Evolutionary conservation across 2,329 filamentous ascomycete genomes (phyloP), one percentile per base, ranked within the genome.

Genomic region (Samsoniella hepiali): DNA sequence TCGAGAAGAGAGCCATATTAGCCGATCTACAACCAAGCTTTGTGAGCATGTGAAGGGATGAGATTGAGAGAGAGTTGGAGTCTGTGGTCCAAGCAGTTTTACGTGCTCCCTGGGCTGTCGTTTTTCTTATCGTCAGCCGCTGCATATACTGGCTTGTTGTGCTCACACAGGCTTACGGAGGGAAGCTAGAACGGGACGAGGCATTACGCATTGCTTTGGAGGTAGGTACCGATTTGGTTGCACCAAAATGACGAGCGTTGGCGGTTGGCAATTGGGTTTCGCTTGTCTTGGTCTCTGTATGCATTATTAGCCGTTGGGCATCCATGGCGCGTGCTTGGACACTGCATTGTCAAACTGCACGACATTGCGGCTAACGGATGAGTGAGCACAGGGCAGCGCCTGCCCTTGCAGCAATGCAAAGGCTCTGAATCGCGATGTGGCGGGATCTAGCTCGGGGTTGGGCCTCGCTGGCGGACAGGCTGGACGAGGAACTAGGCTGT

Each of bases 361-460:
- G 45, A 42, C 36, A 44, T 22, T 60, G 58, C 36, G 7, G 47
- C 47, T 11, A 7, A 53, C 45, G 36, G 27, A n/a, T 17, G 47
- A 60, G 53, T 38, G 47, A 15, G 58, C 58, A 53, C 53, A 36
- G 58, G 38, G 45, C 58, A 53, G 45, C 15, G 27, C 27, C 47
- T 6, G 58, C 6, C 49, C 36, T 32, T 44, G 47, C 29, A 15
- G 32, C 27, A 27, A 44, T 31, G 47, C 34, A 32, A 51, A 50
- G 22, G 31, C 22, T 40, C 36, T 15, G 45, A 34, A 51, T 60
- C 58, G 38, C 49, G 47, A 60, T 60, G 57, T 60, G 58, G 47
- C 58, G 58, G 58, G 17, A 60, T 31, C 44, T 42, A 32, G 17
- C 29, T 53, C 29, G 58, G 47, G 47, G 22, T 15, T 3, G 27